Percentiles rank a stretch among this genome's conserved stretches.
Evolutionary conservation across 495 filamentous ascomycete species (phyloP).

Genomic region (Cercophora samala): DNA sequence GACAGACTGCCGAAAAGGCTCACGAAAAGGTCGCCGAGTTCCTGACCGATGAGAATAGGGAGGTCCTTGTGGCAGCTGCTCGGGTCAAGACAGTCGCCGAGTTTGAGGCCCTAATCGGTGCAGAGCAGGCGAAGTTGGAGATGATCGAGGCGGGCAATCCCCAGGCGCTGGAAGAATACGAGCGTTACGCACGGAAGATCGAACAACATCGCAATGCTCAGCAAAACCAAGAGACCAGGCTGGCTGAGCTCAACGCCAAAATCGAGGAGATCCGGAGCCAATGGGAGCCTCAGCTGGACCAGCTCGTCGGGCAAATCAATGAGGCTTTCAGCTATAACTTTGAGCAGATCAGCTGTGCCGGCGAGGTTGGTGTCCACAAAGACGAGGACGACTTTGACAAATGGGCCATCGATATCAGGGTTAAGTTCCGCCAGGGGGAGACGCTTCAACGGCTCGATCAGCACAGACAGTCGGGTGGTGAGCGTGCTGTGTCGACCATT

Average conservation of each 20-base stretch:
- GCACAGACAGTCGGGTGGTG: conserved; percentile 93
- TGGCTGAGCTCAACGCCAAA: conserved; percentile 52
- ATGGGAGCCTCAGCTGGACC: conserved; percentile 86
- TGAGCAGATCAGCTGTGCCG: conserved; percentile 90
- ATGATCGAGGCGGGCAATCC: conserved; percentile 78
- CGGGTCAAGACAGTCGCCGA: conserved; percentile 53
- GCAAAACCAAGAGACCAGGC: conserved; percentile 42
- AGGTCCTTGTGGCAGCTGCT: conserved; percentile 36
- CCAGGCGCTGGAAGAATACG: conserved; percentile 72
- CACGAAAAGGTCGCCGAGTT: conserved; percentile 13
- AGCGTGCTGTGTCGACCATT: conserved; percentile 94
- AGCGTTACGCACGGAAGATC: conserved; percentile 60
- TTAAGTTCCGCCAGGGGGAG: conserved; percentile 89
- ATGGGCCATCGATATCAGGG: conserved; percentile 90
- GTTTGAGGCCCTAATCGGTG: conserved; percentile 69
- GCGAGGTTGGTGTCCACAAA: conserved; percentile 78
- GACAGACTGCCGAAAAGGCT: conserved; percentile 25
- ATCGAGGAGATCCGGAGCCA: conserved; percentile 55
- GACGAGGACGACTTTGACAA: conserved; percentile 86
- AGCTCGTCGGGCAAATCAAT: conserved; percentile 74
- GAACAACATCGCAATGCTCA: conserved; percentile 41
- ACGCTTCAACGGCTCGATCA: conserved; percentile 77
- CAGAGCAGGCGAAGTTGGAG: conserved; percentile 68
- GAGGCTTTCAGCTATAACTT: conserved; percentile 88
- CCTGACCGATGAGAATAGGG: conserved; percentile 28